These are phyloP conservation scores for Fusarium pseudoanthophilum DNA, from an alignment of 2,329 filamentous ascomycete species.

Conservation along the genomic window DNA sequence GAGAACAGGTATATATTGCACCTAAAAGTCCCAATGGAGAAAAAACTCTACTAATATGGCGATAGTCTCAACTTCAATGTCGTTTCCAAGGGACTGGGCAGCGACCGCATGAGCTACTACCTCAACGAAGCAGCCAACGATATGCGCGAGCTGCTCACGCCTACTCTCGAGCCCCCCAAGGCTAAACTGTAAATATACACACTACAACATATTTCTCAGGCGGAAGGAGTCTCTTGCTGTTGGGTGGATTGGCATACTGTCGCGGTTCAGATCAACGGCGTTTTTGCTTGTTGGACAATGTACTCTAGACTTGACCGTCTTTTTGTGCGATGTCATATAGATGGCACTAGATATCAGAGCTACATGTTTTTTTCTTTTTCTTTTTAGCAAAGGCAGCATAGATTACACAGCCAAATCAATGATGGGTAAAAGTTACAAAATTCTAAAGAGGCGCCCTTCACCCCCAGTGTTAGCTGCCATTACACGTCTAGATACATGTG, in stretches of 20 bases:
- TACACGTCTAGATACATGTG: conserved; percentile 27
- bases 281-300: conserved; percentile 7
- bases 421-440: conserved; percentile 8
- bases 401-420: conserved; percentile 1
- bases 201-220: background rate
- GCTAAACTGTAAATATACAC: conserved; percentile 77
- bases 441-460: conserved; percentile 9
- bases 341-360: conserved; percentile 12
- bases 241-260: background rate
- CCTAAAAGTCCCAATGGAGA: background rate
- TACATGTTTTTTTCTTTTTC: background rate
- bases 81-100: conserved; percentile 91
- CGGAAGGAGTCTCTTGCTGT: background rate
- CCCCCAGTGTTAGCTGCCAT: conserved; percentile 7
- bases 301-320: conserved; percentile 21
- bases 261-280: background rate
- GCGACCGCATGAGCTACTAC: conserved; percentile 94
- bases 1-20: conserved; percentile 79
- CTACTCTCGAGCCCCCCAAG: conserved; percentile 82
- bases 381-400: background rate
- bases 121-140: conserved; percentile 93
- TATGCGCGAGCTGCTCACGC: conserved; percentile 85
- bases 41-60: conserved; percentile 16
- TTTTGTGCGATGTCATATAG: conserved; percentile 2
- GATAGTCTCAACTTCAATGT: conserved; percentile 95